phyloP scores from a whole-genome alignment of 768 basidiomycete genomes.

The Amanita molliuscula region DNA sequence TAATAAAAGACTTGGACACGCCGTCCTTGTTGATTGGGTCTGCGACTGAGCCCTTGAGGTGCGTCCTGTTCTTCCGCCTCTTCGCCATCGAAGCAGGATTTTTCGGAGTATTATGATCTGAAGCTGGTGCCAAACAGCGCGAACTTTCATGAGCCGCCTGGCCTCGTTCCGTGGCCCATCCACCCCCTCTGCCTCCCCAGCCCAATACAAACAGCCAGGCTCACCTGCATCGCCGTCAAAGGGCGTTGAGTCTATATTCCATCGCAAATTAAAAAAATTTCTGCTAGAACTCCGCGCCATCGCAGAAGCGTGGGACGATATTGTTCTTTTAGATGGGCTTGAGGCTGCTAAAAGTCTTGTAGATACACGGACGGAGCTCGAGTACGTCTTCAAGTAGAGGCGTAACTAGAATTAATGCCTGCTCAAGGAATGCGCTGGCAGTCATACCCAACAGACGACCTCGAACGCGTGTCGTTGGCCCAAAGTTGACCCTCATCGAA shows the following conservation, averaged over 20 bases:
- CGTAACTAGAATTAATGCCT: background rate
- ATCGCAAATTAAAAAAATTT: slow-evolving; percentile 62
- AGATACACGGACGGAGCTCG: slow-evolving; percentile 75
- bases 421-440: slow-evolving; percentile 51
- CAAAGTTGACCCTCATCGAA: slow-evolving; percentile 63
- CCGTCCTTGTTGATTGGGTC: slow-evolving; percentile 17
- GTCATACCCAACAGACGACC: slow-evolving; percentile 48
- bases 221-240: slow-evolving; percentile 38
- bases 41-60: slow-evolving; percentile 50
- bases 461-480: slow-evolving; percentile 45
- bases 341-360: slow-evolving; percentile 63
- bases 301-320: slow-evolving; percentile 73
- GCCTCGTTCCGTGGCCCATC: slow-evolving; percentile 78
- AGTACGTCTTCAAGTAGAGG: slow-evolving; percentile 38
- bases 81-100: slow-evolving; percentile 43
- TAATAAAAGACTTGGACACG: slow-evolving; percentile 87
- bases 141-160: slow-evolving; percentile 34
- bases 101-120: slow-evolving; percentile 9
- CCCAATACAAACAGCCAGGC: slow-evolving; percentile 27
- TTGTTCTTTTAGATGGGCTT: slow-evolving; percentile 70
- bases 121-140: slow-evolving; percentile 15
- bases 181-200: slow-evolving; percentile 61
- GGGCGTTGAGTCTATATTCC: slow-evolving; percentile 63
- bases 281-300: slow-evolving; percentile 58
- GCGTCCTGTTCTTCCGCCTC: slow-evolving; percentile 72